A percentile compares a stretch with the other conserved stretches of the same genome.
Conservation (phyloP, 1,284 basidiomycete species). For the Ceratobasidium sp. region DNA sequence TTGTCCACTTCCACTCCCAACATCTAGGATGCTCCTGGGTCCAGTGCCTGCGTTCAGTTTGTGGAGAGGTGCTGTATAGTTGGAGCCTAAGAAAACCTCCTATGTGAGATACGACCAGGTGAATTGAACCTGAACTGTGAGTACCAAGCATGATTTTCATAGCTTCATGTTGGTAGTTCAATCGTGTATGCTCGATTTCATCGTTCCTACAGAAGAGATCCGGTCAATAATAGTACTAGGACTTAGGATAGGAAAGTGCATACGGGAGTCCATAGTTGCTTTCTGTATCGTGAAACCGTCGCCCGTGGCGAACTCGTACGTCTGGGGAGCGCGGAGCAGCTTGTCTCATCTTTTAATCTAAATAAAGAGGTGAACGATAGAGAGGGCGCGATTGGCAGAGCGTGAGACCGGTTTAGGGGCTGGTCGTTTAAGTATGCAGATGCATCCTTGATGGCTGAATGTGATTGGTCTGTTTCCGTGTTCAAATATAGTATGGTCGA, state of each 20-base stretch:
- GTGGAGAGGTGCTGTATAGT: slow-evolving; percentile 16
- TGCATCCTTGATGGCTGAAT: no score
- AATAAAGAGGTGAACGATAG: background rate
- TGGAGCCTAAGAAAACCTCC: background rate
- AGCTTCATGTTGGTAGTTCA: slow-evolving; percentile 28
- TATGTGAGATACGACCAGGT: background rate
- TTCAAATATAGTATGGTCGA: background rate
- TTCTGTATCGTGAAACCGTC: slow-evolving; percentile 24
- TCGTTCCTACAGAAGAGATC: slow-evolving; percentile 13
- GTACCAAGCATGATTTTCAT: slow-evolving; percentile 22
- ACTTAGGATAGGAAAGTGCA: background rate
- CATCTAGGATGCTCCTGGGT: slow-evolving; percentile 10
- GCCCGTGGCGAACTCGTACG: slow-evolving; percentile 22
- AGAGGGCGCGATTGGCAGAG: background rate
- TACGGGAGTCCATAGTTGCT: slow-evolving; percentile 38
- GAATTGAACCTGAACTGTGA: background rate
- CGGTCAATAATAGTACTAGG: background rate
- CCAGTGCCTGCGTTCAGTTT: slow-evolving; percentile 21
- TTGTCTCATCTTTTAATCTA: background rate
- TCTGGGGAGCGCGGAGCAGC: background rate
- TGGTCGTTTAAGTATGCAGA: no score
- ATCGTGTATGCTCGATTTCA: slow-evolving; percentile 14
- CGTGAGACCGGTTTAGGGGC: no score
- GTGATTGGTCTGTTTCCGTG: no score
- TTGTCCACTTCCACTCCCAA: slow-evolving; percentile 28